phyloP scores from a whole-genome alignment of 2,329 filamentous ascomycete species.

The Fusarium sp. region DNA sequence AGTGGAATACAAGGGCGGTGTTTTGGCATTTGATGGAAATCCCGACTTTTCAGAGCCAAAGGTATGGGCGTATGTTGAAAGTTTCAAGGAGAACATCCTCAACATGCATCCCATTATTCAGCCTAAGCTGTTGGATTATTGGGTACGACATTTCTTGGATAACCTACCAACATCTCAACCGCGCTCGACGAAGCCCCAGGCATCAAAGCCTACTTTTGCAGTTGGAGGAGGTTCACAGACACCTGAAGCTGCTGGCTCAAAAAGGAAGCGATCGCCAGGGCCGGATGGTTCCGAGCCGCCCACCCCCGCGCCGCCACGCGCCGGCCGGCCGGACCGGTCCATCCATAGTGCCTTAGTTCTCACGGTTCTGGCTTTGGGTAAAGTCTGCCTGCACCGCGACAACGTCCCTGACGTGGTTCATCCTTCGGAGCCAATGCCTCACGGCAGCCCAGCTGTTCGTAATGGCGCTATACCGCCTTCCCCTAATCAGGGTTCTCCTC shows the following conservation, averaged over 20 bases:
- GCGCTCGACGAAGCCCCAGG: constrained; percentile 45
- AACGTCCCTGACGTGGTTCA: constrained; percentile 68
- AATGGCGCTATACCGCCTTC: constrained; percentile 63
- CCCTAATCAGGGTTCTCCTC: constrained; percentile 67
- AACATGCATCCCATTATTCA: constrained; percentile 74
- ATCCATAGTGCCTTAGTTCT: constrained; percentile 85
- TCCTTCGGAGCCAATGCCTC: constrained; percentile 47
- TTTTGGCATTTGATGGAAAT: constrained; percentile 58
- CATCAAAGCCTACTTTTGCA: constrained; percentile 49
- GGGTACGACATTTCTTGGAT: constrained; percentile 65
- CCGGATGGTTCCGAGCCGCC: constrained; percentile 50
- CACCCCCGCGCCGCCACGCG: constrained; percentile 51
- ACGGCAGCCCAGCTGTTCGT: constrained; percentile 54
- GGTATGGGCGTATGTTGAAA: constrained; percentile 65
- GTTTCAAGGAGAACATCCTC: constrained; percentile 70
- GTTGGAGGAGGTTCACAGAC: constrained; percentile 45
- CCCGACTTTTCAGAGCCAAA: constrained; percentile 64
- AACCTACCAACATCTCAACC: constrained; percentile 53
- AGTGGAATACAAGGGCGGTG: constrained; percentile 53
- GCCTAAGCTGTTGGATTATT: constrained; percentile 62
- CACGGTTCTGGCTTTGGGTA: constrained; percentile 85
- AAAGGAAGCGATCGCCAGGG: constrained; percentile 67
- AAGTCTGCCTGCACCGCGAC: constrained; percentile 73
- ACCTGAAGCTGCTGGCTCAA: constrained; percentile 52
- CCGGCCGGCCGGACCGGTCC: constrained; percentile 69